Conservation (phyloP, 768 basidiomycete genomes). For the Tulasnella sp. region DNA sequence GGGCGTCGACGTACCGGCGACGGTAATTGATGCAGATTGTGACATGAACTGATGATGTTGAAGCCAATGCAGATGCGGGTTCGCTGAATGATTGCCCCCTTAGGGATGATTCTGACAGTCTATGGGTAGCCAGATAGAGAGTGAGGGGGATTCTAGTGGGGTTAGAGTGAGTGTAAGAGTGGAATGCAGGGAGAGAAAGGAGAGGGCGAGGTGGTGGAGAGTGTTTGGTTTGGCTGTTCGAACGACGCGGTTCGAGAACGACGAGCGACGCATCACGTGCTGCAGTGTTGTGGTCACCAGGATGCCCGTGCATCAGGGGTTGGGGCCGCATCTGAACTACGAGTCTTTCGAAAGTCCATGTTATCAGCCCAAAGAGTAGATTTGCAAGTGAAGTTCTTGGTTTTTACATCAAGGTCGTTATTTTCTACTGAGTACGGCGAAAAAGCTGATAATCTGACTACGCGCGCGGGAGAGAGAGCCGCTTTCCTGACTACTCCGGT, state of each 20-base stretch:
- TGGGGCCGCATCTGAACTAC: neutral
- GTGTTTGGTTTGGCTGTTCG: conserved; percentile 10
- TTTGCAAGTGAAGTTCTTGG: too few species aligned
- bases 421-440: too few species aligned
- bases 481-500: neutral
- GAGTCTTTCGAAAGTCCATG: neutral
- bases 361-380: neutral
- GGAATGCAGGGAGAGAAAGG: neutral
- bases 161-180: conserved; percentile 3
- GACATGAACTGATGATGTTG: conserved; percentile 28
- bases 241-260: neutral
- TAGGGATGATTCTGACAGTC: neutral
- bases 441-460: too few species aligned
- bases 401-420: too few species aligned
- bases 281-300: neutral
- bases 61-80: neutral
- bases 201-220: neutral
- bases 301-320: neutral
- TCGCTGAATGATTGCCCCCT: neutral
- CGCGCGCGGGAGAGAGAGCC: neutral
- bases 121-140: neutral
- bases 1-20: conserved; percentile 56
- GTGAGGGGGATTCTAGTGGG: neutral
- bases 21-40: conserved; percentile 79
- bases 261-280: neutral